phyloP scores from a whole-genome alignment of 495 filamentous ascomycete genomes.

The Penicillium desertorum region DNA sequence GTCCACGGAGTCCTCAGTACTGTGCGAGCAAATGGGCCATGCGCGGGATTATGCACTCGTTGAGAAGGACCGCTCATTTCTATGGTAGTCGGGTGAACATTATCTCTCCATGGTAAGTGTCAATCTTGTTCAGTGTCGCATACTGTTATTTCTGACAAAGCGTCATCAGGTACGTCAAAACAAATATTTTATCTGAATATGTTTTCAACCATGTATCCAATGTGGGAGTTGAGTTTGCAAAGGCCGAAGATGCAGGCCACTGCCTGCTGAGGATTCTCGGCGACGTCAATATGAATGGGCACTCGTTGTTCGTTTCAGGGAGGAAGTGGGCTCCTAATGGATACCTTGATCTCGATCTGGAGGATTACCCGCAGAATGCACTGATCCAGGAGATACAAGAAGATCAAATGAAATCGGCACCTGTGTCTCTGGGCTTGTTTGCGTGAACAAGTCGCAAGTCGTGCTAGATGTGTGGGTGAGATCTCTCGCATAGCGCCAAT shows the following conservation, averaged over 20 bases:
- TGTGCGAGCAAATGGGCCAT: conserved; percentile 32
- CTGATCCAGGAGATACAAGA: too few relatives aligned
- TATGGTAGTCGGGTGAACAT: conserved; percentile 26
- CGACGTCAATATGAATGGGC: too few relatives aligned
- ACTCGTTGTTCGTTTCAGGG: too few relatives aligned
- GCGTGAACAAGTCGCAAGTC: too few relatives aligned
- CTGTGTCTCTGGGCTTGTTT: too few relatives aligned
- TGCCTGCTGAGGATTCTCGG: conserved; percentile 17
- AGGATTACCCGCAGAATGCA: too few relatives aligned
- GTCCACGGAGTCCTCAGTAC: conserved; percentile 25
- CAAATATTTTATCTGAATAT: conserved; percentile 22
- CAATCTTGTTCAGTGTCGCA: too few relatives aligned
- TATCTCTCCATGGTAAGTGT: conserved; percentile 25
- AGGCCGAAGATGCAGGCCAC: conserved; percentile 16
- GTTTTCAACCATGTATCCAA: conserved; percentile 13
- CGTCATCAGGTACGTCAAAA: conserved; percentile 22
- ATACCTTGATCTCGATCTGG: too few relatives aligned
- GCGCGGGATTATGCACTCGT: conserved; percentile 30
- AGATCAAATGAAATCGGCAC: too few relatives aligned
- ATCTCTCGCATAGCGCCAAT: too few relatives aligned
- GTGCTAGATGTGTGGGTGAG: too few relatives aligned
- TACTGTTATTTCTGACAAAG: not conserved
- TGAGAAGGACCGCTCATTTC: conserved; percentile 22
- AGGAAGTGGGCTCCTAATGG: too few relatives aligned
- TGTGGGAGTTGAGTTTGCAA: conserved; percentile 22